A percentile compares a stretch with the other conserved stretches of the same genome.
phyloP scores from a whole-genome alignment of 441 rosid genomes.

The Populus trichocarpa region DNA sequence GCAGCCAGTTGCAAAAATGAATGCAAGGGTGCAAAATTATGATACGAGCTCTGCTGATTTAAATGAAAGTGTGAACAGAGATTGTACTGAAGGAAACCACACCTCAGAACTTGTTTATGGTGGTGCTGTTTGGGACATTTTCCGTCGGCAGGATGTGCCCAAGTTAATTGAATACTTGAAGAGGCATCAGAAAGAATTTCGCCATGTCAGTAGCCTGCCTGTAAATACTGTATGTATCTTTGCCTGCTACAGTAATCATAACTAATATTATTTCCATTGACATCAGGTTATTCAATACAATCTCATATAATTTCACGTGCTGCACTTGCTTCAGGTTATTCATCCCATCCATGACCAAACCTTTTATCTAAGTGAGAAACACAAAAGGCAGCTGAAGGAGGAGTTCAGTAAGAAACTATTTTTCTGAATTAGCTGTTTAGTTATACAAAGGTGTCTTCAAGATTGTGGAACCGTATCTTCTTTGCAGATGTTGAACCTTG shows the following conservation, averaged over 20 bases:
- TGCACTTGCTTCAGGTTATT: constrained; percentile 42
- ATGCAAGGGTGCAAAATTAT: not conserved
- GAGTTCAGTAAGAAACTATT: constrained; percentile 45
- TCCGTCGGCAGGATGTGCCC: constrained; percentile 72
- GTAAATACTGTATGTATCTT: constrained; percentile 34
- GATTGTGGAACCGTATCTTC: constrained; percentile 1
- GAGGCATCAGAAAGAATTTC: constrained; percentile 64
- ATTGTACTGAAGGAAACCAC: constrained; percentile 18
- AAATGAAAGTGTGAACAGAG: constrained; percentile 8
- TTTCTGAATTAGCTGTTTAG: not conserved
- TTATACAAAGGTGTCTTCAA: not conserved
- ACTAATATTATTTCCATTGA: not conserved
- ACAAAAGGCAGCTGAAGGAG: constrained; percentile 66
- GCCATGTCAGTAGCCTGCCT: constrained; percentile 41
- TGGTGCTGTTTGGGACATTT: constrained; percentile 93
- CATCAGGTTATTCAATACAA: not conserved
- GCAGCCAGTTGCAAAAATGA: constrained; percentile 1
- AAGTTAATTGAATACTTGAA: constrained; percentile 55
- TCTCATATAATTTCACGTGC: constrained; percentile 1
- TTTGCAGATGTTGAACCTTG: constrained; percentile 77
- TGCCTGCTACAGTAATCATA: not conserved
- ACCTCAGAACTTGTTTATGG: constrained; percentile 26
- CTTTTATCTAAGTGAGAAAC: constrained; percentile 55
- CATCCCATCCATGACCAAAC: constrained; percentile 85
- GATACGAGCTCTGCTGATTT: constrained; percentile 5